Evolutionary conservation across 345 rosid species (phyloP), one percentile per base, ranked within the genome.

Genomic region (Acer yangbiense): DNA sequence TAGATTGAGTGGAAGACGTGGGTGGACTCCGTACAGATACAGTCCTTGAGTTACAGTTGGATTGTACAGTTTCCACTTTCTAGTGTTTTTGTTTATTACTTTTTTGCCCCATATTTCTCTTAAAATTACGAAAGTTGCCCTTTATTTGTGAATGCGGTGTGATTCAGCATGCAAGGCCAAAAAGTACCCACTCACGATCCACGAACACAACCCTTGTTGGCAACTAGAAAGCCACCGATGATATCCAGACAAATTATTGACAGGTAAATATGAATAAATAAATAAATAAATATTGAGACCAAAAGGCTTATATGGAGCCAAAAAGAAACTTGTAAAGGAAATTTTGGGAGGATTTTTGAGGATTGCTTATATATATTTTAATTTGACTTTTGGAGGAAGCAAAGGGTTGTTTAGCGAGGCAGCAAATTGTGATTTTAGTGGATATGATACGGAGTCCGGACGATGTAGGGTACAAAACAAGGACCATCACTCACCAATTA

Each of bases 401-500:
- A 69, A 75, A 71, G 83, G 46, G 81, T 20, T 4, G 1, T 17
- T 29, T 29, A n/a, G 11, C 3, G 57, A 50, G 57, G 58, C 41
- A 29, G 32, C 32, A 29, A 29, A 29, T 29, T 7, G 57, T 25
- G 39, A 0, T 5, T 35, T 46, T 20, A 8, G 17, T 32, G 17
- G 66, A 16, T 32, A 4, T 27, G 75, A 68, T 64, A 55, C 80
- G 72, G 83, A 79, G 62, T 79, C 69, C 75, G 86, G 84, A 78
- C 80, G 6, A 2, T 71, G 21, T 8, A 77, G 68, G 66, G 79
- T 79, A 77, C 78, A 70, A 71, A 43, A 39, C 17, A 60, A 72
- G 41, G 70, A 76, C 71, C 5, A 17, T 21, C 69, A 57, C 67
- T 23, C 46, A 20, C 18, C 0, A 11, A 3, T 62, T 18, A 0